Base-by-base conservation (phyloP, 805 yeast genomes). In the Saccharomycopsis sp. region DNA sequence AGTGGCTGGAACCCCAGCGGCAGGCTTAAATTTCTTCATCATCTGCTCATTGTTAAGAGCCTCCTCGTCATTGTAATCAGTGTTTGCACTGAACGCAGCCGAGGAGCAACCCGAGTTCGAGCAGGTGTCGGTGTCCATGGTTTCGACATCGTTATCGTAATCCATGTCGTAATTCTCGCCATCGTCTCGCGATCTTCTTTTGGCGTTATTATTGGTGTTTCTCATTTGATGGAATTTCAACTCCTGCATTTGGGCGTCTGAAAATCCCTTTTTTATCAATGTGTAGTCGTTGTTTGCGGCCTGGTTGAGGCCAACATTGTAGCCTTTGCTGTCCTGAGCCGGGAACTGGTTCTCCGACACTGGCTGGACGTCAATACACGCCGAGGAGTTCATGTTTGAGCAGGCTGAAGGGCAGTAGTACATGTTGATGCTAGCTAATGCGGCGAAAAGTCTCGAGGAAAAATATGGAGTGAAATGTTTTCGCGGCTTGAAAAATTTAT, bases 341-440 rank as follows among this genome's bases (percentile, higher is more conserved):
- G 59, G 59, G 41, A 9, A 56, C 47, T 17, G 25, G 41, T 54
- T 49, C 47, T 55, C 51, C 29, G 58, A 53, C 47, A 35, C 52
- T 19, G 56, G 56, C 8, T 19, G 20, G 12, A 52, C 15, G n/a
- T 22, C 57, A 20, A 60, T 49, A 47, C 63, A 60, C 1, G 63
- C 61, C 3, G 59, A 42, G 3, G 63, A 23, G 24, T 53, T 60
- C 58, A 58, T 58, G 58, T 58, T 58, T 23, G 62, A 19, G 41
- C 62, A 58, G 24, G 51, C 51, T 19, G 63, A 61, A 8, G 63
- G 63, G 47, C 54, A 58, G 47, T 61, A 61, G 55, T 56, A 59
- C 63, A 61, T 61, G 38, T 19, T 57, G 53, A 17, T 12, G 49
- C 22, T 35, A 14, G n/a, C n/a, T n/a, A 29, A 29, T 29, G 38